Conservation (phyloP, 2,329 filamentous ascomycete species). For the Xylariaceae sp. region DNA sequence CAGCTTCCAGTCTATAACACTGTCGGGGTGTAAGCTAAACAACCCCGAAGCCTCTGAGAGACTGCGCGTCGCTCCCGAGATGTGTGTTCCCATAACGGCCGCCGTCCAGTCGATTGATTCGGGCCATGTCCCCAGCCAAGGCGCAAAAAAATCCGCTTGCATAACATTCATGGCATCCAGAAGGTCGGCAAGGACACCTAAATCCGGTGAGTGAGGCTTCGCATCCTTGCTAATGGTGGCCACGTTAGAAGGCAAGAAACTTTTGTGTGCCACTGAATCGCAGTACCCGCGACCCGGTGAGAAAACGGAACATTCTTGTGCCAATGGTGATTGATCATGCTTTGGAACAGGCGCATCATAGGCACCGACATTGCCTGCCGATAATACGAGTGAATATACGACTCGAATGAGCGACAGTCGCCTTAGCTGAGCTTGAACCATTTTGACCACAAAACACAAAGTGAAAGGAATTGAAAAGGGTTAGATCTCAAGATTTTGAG, state of each 20-base stretch:
- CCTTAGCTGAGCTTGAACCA: conserved; percentile 1
- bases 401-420: conserved; percentile 3
- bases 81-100: conserved; percentile 78
- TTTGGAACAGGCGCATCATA: conserved; percentile 3
- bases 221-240: conserved; percentile 3
- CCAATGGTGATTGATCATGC: conserved; percentile 4
- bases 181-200: conserved; percentile 49
- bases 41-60: conserved; percentile 62
- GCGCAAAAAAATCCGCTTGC: conserved; percentile 76
- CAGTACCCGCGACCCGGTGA: conserved; percentile 22
- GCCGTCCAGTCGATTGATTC: conserved; percentile 90
- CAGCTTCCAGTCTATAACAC: conserved; percentile 47
- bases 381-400: conserved; percentile 2
- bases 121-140: conserved; percentile 82
- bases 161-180: conserved; percentile 71
- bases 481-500: neutral
- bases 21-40: conserved; percentile 36
- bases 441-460: conserved; percentile 5
- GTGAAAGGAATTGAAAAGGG: conserved; percentile 1
- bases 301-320: conserved; percentile 30
- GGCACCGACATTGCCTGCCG: conserved; percentile 4
- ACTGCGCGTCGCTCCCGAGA: conserved; percentile 73
- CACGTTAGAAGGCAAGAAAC: conserved; percentile 28
- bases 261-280: conserved; percentile 29
- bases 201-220: conserved; percentile 19